Evolutionary conservation across 2,329 filamentous ascomycete species (phyloP).

Genomic region (Proliferodiscus dingleyae): DNA sequence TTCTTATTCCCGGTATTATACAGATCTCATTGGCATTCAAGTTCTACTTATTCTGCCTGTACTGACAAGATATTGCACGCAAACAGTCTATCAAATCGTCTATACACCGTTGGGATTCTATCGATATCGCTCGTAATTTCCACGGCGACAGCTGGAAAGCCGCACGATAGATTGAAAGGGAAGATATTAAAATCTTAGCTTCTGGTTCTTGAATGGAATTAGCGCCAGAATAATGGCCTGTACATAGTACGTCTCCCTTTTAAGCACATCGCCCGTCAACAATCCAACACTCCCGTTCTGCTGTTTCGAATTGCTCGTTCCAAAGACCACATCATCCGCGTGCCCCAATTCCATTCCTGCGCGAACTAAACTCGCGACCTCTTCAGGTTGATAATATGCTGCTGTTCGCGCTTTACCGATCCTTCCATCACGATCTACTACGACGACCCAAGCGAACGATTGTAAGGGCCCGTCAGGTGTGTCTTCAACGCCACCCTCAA

Average conservation of each 20-base stretch:
- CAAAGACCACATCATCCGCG: slow-evolving; percentile 37
- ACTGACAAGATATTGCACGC: too few species aligned
- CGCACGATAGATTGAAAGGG: too few species aligned
- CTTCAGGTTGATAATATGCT: slow-evolving; percentile 35
- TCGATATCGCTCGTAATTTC: too few species aligned
- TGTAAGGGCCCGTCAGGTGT: slow-evolving; percentile 25
- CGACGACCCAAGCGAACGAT: slow-evolving; percentile 39
- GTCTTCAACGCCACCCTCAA: slow-evolving; percentile 38
- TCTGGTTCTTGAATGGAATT: slow-evolving; percentile 37
- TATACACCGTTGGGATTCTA: too few species aligned
- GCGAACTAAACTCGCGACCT: slow-evolving; percentile 34
- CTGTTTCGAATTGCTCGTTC: slow-evolving; percentile 35
- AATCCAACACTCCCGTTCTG: slow-evolving; percentile 37
- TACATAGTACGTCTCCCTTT: slow-evolving; percentile 35
- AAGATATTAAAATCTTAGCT: slow-evolving; percentile 32
- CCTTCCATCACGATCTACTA: slow-evolving; percentile 27
- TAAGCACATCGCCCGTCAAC: slow-evolving; percentile 36
- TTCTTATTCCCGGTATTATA: too few species aligned
- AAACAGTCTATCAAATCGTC: too few species aligned
- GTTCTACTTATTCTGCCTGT: too few species aligned
- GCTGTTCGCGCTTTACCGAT: slow-evolving; percentile 36
- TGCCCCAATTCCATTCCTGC: slow-evolving; percentile 38
- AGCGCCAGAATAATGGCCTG: slow-evolving; percentile 38
- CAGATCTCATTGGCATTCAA: too few species aligned
- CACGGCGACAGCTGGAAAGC: too few species aligned